These are phyloP conservation scores for Deakozyma indianensis DNA, from an alignment of 805 yeast species.

Conservation along the genomic window DNA sequence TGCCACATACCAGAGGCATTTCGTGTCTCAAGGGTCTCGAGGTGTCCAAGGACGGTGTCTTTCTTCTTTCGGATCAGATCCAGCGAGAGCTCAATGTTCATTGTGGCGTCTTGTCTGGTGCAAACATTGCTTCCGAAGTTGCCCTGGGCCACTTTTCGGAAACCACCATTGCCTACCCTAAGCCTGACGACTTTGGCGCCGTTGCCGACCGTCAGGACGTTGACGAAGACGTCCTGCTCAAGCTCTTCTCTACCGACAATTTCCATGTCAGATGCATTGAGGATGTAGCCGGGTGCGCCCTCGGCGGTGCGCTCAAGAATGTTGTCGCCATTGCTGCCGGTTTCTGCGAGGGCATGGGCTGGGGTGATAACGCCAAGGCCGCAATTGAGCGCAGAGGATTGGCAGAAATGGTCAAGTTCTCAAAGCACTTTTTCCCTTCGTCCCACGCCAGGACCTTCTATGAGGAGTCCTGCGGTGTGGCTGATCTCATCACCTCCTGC, in stretches of 20 bases:
- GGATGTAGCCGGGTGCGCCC: conserved; percentile 91
- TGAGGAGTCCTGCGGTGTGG: conserved; percentile 93
- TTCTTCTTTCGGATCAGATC: conserved; percentile 65
- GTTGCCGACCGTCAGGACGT: conserved; percentile 38
- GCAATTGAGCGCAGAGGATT: conserved; percentile 95
- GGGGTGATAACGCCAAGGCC: conserved; percentile 99
- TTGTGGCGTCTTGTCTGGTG: conserved; percentile 96
- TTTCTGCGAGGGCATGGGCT: conserved; percentile 90
- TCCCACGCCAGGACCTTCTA: conserved; percentile 71
- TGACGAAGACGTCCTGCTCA: conserved; percentile 57
- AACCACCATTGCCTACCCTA: conserved; percentile 85
- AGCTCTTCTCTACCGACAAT: conserved; percentile 91
- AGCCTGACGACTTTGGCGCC: conserved; percentile 50
- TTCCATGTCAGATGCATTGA: conserved; percentile 89
- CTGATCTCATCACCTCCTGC: conserved; percentile 95
- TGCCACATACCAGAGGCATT: conserved; percentile 65
- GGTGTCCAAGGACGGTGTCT: conserved; percentile 73
- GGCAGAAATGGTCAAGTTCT: conserved; percentile 78
- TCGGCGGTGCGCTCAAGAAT: conserved; percentile 95
- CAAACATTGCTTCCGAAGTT: conserved; percentile 93
- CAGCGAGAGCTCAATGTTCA: conserved; percentile 68
- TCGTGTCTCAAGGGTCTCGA: conserved; percentile 95
- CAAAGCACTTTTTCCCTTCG: conserved; percentile 64
- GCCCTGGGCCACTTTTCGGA: conserved; percentile 95
- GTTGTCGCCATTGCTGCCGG: conserved; percentile 95